Evolutionary conservation across 495 filamentous ascomycete genomes (phyloP), one percentile per base, ranked within the genome.

Genomic region (Hypomontagnella submonticulosa): DNA sequence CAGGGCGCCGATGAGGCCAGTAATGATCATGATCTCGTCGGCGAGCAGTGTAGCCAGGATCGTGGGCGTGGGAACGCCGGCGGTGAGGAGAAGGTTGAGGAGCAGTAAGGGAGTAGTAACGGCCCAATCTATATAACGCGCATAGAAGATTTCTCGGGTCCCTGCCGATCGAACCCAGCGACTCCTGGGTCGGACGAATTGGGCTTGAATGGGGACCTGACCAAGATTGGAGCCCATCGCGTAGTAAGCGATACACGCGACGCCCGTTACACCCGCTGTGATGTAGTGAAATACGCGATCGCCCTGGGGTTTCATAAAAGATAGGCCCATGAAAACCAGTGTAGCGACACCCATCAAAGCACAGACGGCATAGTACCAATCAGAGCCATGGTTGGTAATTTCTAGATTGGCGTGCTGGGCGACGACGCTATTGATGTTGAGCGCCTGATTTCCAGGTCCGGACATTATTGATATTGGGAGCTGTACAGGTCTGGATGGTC

Each of bases 271-370:
- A 9, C 77, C 74, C 20, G 85, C 84, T 3, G 84, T 84, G 69
- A 91, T 84, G 73, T 91, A 90, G 76, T 91, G 88, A 76, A 91
- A 91, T 60, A 90, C 69, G 12, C 90, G 83, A 15, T 87, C 77
- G 20, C 71, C 71, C 37, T 83, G 83, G 10, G 79, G 81, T 46
- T 82, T 84, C 2, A 67, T 76, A 59, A 84, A 81, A 11, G 75
- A 71, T 42, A 77, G 62, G 4, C 51, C 73, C 60, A 84, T 79
- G 46, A 87, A 74, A 9, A 78, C 73, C 16, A 81, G 48, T 6
- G 76, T 76, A 0, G 74, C 53, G n/a, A 71, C 38, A 19, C 70
- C 77, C 77, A 86, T 85, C 6, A 85, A 58, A 7, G 85, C 77
- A 32, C 76, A 80, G 33, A 87, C 77, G 13, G 85, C 82, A 80